phyloP scores from a whole-genome alignment of 1,284 basidiomycete species.

The Ustilago trichophora region DNA sequence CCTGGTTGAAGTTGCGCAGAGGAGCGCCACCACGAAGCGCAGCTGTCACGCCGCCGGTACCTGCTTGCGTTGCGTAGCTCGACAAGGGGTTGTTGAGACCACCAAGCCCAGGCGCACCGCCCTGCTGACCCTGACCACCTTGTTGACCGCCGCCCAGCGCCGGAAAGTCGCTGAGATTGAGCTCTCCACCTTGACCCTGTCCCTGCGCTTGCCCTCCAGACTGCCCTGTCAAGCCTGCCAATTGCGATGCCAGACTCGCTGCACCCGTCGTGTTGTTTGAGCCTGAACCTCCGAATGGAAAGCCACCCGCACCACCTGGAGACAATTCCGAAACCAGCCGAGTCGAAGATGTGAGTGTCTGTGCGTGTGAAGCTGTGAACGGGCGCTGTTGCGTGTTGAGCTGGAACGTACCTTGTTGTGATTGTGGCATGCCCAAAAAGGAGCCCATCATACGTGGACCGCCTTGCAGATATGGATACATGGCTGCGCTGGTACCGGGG shows the following conservation, averaged over 20 bases:
- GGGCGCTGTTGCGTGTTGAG: no score
- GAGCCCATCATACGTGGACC: constrained; percentile 53
- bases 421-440: constrained; percentile 48
- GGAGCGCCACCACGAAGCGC: constrained; percentile 39
- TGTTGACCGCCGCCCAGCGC: constrained; percentile 46
- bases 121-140: constrained; percentile 36
- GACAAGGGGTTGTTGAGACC: constrained; percentile 39
- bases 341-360: neutral
- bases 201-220: constrained; percentile 38
- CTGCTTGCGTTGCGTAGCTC: constrained; percentile 59
- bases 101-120: constrained; percentile 41
- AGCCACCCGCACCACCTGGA: constrained; percentile 33
- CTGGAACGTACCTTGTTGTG: constrained; percentile 32
- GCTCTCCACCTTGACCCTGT: constrained; percentile 43
- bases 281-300: constrained; percentile 52
- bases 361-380: no score
- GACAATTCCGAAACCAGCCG: neutral
- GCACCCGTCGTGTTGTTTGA: constrained; percentile 45
- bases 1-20: constrained; percentile 52
- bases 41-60: constrained; percentile 38
- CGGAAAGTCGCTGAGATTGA: constrained; percentile 57
- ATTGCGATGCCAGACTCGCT: constrained; percentile 43
- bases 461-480: constrained; percentile 53
- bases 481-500: constrained; percentile 19
- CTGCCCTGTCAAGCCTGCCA: constrained; percentile 39